Percentiles rank a stretch among this genome's conserved stretches.
phyloP scores from a whole-genome alignment of 345 rosid species.

The Citrus hindsii region DNA sequence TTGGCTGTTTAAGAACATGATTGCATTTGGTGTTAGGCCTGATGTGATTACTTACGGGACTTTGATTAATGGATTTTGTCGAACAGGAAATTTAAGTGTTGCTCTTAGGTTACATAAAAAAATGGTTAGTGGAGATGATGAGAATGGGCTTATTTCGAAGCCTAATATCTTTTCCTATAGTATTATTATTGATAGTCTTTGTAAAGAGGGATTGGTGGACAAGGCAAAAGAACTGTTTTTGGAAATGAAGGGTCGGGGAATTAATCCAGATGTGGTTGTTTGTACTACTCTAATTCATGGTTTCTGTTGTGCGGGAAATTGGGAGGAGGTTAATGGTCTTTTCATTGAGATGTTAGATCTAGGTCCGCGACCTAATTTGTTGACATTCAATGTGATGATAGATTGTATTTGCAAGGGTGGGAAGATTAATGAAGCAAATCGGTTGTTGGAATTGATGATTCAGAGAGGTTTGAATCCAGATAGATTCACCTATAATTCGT shows the following conservation, averaged over 20 bases:
- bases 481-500: background rate
- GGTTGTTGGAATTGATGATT: background rate
- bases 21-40: conserved; percentile 15
- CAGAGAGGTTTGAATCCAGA: background rate
- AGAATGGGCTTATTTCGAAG: background rate
- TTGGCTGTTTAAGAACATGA: conserved; percentile 21
- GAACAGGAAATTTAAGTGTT: background rate
- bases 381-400: background rate
- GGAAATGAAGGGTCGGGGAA: conserved; percentile 29
- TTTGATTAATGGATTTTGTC: conserved; percentile 11
- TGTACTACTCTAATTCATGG: conserved; percentile 10
- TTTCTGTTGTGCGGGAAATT: conserved; percentile 20
- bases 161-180: conserved; percentile 12
- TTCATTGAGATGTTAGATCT: conserved; percentile 21
- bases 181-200: conserved; percentile 30
- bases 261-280: conserved; percentile 22
- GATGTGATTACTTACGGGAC: conserved; percentile 3
- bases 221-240: conserved; percentile 31
- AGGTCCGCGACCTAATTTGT: background rate
- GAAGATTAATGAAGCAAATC: conserved; percentile 1
- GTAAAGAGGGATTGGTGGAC: conserved; percentile 11
- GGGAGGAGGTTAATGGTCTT: conserved; percentile 19
- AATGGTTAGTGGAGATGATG: background rate
- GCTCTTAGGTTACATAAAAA: conserved; percentile 5
- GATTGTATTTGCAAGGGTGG: background rate